Percentiles rank a stretch among this genome's conserved stretches.
Evolutionary conservation across 1,284 basidiomycete species (phyloP).

Genomic region (Cystobasidium sp.): DNA sequence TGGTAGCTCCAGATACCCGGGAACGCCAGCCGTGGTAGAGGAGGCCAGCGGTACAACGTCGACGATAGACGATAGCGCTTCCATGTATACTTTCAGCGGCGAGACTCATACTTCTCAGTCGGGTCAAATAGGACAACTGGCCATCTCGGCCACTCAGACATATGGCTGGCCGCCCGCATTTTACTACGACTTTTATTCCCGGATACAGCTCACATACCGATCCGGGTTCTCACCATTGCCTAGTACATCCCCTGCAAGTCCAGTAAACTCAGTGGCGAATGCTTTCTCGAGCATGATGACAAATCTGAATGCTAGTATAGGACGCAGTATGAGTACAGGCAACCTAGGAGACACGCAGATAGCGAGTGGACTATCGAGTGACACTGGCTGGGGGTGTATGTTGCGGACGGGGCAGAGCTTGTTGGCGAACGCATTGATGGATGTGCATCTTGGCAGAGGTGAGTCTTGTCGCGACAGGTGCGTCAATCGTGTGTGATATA

Average conservation of each 20-base stretch:
- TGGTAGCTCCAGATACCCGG: not conserved
- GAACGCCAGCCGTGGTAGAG: not conserved
- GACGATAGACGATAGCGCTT: not conserved
- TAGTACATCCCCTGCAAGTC: conserved; percentile 59
- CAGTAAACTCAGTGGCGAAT: conserved; percentile 15
- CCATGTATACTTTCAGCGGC: not conserved
- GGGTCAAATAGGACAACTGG: not conserved
- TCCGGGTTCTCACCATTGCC: conserved; percentile 81
- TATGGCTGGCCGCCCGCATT: conserved; percentile 74
- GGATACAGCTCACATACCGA: conserved; percentile 91
- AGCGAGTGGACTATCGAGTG: conserved; percentile 84
- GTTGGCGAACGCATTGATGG: conserved; percentile 83
- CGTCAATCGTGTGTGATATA: not conserved
- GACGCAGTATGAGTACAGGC: conserved; percentile 57
- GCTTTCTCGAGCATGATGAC: conserved; percentile 48
- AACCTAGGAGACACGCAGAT: conserved; percentile 59
- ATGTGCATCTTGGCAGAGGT: conserved; percentile 85
- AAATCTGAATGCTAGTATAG: conserved; percentile 57
- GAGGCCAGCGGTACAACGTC: not conserved
- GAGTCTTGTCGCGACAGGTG: conserved; percentile 51
- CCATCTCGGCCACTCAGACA: conserved; percentile 10
- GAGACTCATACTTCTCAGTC: not conserved
- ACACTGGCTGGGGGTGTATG: conserved; percentile 99
- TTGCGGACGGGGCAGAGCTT: conserved; percentile 90
- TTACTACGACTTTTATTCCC: conserved; percentile 84